A percentile compares a stretch with the other conserved stretches of the same genome.
These are phyloP conservation scores for Fusarium circinatum DNA, from an alignment of 2,329 filamentous ascomycete genomes.

Conservation along the genomic window DNA sequence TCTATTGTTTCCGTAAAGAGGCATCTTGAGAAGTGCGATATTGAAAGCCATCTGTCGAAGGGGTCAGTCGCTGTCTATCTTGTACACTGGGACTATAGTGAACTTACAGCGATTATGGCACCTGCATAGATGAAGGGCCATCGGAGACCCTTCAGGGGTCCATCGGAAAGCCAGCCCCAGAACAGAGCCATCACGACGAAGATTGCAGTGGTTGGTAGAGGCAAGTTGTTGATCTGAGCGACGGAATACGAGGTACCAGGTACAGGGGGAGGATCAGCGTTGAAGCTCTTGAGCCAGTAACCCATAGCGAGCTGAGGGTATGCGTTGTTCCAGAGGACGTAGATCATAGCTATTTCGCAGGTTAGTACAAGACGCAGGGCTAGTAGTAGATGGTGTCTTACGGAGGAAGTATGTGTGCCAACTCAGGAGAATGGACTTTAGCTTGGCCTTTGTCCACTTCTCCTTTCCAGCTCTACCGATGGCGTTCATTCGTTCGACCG, in stretches of 20 bases:
- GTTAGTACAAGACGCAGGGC: fast-evolving
- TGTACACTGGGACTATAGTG: fast-evolving
- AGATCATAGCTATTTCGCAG: neutral
- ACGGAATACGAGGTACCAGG: neutral
- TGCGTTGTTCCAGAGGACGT: conserved; percentile 5
- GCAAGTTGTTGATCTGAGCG: conserved; percentile 6
- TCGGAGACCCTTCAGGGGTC: conserved; percentile 10
- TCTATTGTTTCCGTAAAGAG: conserved; percentile 22
- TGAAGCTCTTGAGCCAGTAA: conserved; percentile 11
- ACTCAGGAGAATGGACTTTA: conserved; percentile 22
- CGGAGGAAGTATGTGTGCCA: conserved; percentile 34
- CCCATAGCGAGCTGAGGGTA: neutral
- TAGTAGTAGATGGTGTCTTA: neutral
- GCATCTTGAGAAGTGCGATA: conserved; percentile 21
- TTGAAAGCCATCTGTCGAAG: conserved; percentile 21
- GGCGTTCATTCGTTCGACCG: conserved; percentile 6
- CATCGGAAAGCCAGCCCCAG: conserved; percentile 38
- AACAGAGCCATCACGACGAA: conserved; percentile 26
- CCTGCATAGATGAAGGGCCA: conserved; percentile 35
- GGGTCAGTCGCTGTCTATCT: fast-evolving
- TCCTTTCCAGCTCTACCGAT: conserved; percentile 30
- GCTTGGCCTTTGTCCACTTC: conserved; percentile 28
- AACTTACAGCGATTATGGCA: conserved; percentile 23
- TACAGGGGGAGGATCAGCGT: neutral
- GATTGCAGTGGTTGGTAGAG: conserved; percentile 28